phyloP scores from a whole-genome alignment of 2,329 filamentous ascomycete genomes.

The Botryotinia convoluta region DNA sequence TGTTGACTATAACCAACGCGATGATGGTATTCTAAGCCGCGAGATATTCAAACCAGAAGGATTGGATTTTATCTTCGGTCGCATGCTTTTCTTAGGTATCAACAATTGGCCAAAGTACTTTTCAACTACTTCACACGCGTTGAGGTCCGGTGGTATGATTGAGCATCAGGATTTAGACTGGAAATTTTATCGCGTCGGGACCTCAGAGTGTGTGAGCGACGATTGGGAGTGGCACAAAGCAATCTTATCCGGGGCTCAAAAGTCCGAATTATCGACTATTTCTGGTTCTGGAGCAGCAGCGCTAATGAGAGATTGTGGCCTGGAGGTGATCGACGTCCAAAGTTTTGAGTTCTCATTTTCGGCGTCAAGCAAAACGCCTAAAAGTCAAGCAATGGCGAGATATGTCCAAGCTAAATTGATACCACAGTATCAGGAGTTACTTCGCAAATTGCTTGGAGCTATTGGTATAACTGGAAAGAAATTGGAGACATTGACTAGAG shows the following conservation, averaged over 20 bases:
- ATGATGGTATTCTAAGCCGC: background rate
- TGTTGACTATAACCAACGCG: background rate
- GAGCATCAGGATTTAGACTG: constrained; percentile 21
- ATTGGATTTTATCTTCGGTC: constrained; percentile 15
- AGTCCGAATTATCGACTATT: constrained; percentile 6
- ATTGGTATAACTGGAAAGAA: background rate
- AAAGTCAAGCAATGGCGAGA: constrained; percentile 15
- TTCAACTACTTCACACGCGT: background rate
- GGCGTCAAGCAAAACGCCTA: constrained; percentile 6
- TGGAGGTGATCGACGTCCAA: background rate
- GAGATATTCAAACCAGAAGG: constrained; percentile 6
- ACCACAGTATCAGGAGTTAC: constrained; percentile 13
- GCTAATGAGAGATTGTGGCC: background rate
- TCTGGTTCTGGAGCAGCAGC: background rate
- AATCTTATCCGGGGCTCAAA: background rate
- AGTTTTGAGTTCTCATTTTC: constrained; percentile 19
- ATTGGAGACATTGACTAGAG: constrained; percentile 10
- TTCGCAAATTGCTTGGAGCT: constrained; percentile 12
- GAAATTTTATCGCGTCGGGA: constrained; percentile 18
- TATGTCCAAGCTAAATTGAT: constrained; percentile 19
- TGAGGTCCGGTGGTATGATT: constrained; percentile 13
- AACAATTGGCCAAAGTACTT: constrained; percentile 14
- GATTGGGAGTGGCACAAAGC: constrained; percentile 14
- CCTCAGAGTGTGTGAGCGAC: constrained; percentile 4
- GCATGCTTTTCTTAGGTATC: constrained; percentile 19